Evolutionary conservation across 108 stramenopile species (phyloP), one percentile per base, ranked within the genome.

Genomic region (Aurantiochytrium sp.): DNA sequence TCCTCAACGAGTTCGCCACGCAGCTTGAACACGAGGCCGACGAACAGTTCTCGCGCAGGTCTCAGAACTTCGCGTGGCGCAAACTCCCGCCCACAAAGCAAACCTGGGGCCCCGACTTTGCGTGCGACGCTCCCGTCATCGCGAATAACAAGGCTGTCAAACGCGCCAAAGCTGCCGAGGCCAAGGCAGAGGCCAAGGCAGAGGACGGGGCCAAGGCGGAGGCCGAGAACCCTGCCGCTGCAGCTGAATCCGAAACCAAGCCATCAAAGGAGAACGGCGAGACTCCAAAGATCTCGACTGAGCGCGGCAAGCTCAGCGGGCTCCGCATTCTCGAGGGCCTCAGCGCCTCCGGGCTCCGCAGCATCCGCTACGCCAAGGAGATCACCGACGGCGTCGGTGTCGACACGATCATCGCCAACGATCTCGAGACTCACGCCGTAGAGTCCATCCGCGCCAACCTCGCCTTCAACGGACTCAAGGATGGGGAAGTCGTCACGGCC

Each of bases 321-420:
- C 89, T 98, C 36, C 89, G 91, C 17, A 94, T 99, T 68, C 93
- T 99, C 19, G 99, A 99, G 88, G 98, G 97, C 22, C 91, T 99
- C 54, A 97, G 98, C 0, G 99, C 99, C 19, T 95, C 98, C 4
- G 99, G 98, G 37, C 89, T 99, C 53, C 96, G 99, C 85, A 97
- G 96, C 12, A 89, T 98, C 32, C 93, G 98, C 81, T 98, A 98
- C 89, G 95, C 94, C 92, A 97, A 97, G 85, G 97, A 98, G 91
- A 94, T 98, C 68, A 52, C 37, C 4, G 88, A 88, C 22, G 88
- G 87, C 50, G 95, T 95, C 4, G 95, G 96, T 32, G 92, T 98
- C 1, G 90, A 94, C 55, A 93, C 96, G 54, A 92, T 98, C 36
- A 93, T 97, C 5, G 96, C 95, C 55, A 98, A 97, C 87, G 98